Conservation (phyloP, 192 early-diverging fungal genomes). For the Backusella macrospora region DNA sequence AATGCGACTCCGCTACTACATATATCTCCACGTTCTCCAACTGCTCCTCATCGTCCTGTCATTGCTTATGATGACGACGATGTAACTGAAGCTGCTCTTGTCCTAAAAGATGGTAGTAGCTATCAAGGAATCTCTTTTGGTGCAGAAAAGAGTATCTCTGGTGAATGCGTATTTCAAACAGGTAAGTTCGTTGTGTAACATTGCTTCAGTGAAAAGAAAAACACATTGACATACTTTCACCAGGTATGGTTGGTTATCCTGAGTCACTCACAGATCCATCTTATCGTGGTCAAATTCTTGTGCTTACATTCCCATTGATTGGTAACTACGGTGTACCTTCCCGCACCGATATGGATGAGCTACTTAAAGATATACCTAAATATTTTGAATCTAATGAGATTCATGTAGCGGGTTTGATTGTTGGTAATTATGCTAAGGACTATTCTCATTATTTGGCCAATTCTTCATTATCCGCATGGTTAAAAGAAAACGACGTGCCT, state of each 20-base stretch:
- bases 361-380: conserved; percentile 85
- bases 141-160: conserved; percentile 84
- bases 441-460: conserved; percentile 92
- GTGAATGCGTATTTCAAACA: conserved; percentile 99
- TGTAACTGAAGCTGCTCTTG: conserved; percentile 66
- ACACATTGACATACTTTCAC: neutral
- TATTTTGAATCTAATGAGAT: conserved; percentile 97
- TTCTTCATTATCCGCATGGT: conserved; percentile 85
- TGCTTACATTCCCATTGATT: conserved; percentile 95
- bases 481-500: conserved; percentile 91
- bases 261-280: conserved; percentile 98
- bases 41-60: conserved; percentile 43
- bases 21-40: conserved; percentile 39
- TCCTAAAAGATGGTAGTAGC: conserved; percentile 83
- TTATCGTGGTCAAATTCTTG: conserved; percentile 97
- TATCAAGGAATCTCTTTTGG: conserved; percentile 96
- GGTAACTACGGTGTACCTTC: conserved; percentile 99
- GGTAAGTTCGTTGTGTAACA: conserved; percentile 53
- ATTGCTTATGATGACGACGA: conserved; percentile 40
- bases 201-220: neutral
- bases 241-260: conserved; percentile 98
- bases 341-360: conserved; percentile 77
- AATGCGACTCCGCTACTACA: conserved; percentile 28
- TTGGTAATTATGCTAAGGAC: conserved; percentile 90
- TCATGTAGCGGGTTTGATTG: conserved; percentile 90